Percentiles rank a stretch among this genome's conserved stretches.
These are phyloP conservation scores for Citrullus amarus DNA, from an alignment of 306 rosid genomes.

Conservation along the genomic window DNA sequence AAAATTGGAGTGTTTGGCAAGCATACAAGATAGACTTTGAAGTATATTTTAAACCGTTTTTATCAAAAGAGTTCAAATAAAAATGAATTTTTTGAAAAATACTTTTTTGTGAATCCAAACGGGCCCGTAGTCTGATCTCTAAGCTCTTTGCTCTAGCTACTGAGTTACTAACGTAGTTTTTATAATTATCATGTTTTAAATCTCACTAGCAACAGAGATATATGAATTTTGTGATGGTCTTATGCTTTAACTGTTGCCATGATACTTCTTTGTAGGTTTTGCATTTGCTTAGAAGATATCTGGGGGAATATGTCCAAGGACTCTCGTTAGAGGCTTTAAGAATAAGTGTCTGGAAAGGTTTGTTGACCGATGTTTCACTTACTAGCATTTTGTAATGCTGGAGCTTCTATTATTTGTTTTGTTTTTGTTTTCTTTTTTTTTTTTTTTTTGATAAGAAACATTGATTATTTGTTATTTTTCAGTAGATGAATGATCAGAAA, in stretches of 20 bases:
- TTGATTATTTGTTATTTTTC: not conserved
- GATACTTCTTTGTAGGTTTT: conserved; percentile 43
- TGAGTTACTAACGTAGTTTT: not conserved
- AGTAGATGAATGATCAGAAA: not conserved
- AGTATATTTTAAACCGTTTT: too few relatives aligned
- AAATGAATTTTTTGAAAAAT: too few relatives aligned
- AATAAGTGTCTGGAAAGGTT: conserved; percentile 98
- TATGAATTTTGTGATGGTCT: not conserved
- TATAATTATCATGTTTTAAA: not conserved
- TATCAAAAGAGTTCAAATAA: too few relatives aligned
- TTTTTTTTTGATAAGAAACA: not conserved
- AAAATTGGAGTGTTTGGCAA: too few relatives aligned
- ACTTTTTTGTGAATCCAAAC: too few relatives aligned
- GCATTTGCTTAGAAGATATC: conserved; percentile 78
- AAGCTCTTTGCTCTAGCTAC: not conserved
- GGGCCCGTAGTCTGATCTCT: not conserved
- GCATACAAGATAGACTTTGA: too few relatives aligned
- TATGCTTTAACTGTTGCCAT: not conserved
- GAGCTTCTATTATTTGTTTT: not conserved
- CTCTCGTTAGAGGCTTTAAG: conserved; percentile 86
- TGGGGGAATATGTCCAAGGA: conserved; percentile 98
- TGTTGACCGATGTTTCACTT: conserved; percentile 16
- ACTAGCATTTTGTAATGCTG: conserved; percentile 2
- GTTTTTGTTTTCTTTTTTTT: not conserved
- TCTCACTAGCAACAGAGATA: not conserved